Conservation (phyloP, 1,139 yeast species). For the Yamadazyma diddensiae region DNA sequence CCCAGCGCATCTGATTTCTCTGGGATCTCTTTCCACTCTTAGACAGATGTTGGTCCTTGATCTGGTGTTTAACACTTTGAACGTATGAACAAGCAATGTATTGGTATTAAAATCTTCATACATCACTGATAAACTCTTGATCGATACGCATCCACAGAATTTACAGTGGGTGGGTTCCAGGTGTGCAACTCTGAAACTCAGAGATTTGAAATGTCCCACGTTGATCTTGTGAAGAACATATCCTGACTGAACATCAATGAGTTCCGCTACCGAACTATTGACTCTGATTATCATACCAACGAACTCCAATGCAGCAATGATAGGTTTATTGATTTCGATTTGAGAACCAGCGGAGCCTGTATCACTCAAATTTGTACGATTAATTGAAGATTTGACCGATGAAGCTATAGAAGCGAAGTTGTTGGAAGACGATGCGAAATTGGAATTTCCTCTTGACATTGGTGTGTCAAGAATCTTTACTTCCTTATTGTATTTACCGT, state of each 20-base stretch:
- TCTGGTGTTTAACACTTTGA: slow-evolving; percentile 60
- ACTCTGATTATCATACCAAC: slow-evolving; percentile 71
- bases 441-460: slow-evolving; percentile 10
- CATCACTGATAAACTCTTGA: slow-evolving; percentile 66
- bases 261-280: slow-evolving; percentile 51
- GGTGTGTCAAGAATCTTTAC: slow-evolving; percentile 5
- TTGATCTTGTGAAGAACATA: slow-evolving; percentile 52
- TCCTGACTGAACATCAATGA: slow-evolving; percentile 79
- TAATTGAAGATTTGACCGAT: not conserved
- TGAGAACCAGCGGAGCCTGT: slow-evolving; percentile 3
- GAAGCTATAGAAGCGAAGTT: not conserved
- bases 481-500: slow-evolving; percentile 42
- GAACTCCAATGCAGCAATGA: slow-evolving; percentile 28
- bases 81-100: slow-evolving; percentile 69
- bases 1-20: slow-evolving; percentile 87
- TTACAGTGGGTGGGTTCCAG: slow-evolving; percentile 85
- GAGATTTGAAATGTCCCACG: slow-evolving; percentile 62
- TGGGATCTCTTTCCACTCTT: slow-evolving; percentile 87
- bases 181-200: slow-evolving; percentile 66
- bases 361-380: not conserved
- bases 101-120: slow-evolving; percentile 62
- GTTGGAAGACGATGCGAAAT: not conserved
- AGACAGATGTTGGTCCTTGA: slow-evolving; percentile 80
- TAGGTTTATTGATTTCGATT: slow-evolving; percentile 13
- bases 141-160: slow-evolving; percentile 87